phyloP scores from a whole-genome alignment of 2,329 filamentous ascomycete species.

The Aplosporella prunicola region DNA sequence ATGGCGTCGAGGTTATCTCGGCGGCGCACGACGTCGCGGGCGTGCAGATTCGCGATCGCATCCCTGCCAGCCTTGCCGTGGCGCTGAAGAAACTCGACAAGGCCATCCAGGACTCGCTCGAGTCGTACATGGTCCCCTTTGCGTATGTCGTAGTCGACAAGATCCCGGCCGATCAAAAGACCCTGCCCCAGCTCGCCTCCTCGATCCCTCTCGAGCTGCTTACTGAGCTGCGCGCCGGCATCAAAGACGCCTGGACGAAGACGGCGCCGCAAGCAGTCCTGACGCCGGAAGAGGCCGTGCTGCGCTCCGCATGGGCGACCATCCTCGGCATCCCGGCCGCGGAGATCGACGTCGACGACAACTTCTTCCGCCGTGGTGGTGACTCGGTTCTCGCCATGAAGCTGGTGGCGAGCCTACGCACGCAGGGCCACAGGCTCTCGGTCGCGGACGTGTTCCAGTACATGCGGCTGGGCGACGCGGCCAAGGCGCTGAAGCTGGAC shows the following conservation, averaged over 20 bases:
- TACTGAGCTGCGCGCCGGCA: no score
- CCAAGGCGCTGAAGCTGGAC: slow-evolving; percentile 40
- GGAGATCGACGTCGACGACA: slow-evolving; percentile 30
- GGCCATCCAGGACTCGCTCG: slow-evolving; percentile 16
- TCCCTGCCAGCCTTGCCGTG: neutral
- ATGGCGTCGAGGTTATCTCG: no score
- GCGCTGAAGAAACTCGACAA: neutral
- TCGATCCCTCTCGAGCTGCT: no score
- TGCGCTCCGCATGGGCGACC: slow-evolving; percentile 13
- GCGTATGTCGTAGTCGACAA: slow-evolving; percentile 27
- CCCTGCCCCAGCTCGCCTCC: no score
- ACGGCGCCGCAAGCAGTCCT: no score
- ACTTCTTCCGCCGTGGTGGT: slow-evolving; percentile 39
- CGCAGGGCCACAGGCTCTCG: slow-evolving; percentile 26
- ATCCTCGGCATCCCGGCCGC: slow-evolving; percentile 20
- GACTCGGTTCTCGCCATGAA: slow-evolving; percentile 39
- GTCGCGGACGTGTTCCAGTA: slow-evolving; percentile 37
- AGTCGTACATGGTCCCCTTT: slow-evolving; percentile 31
- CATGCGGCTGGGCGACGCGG: slow-evolving; percentile 43
- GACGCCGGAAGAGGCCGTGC: neutral
- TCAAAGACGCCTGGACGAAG: no score
- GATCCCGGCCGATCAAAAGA: no score
- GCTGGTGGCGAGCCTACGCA: slow-evolving; percentile 31
- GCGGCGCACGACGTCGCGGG: no score
- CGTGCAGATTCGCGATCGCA: no score